A percentile compares a stretch with the other conserved stretches of the same genome.
Evolutionary conservation across 176 grass and related monocot species (phyloP).

Genomic region (Juncus effusus): DNA sequence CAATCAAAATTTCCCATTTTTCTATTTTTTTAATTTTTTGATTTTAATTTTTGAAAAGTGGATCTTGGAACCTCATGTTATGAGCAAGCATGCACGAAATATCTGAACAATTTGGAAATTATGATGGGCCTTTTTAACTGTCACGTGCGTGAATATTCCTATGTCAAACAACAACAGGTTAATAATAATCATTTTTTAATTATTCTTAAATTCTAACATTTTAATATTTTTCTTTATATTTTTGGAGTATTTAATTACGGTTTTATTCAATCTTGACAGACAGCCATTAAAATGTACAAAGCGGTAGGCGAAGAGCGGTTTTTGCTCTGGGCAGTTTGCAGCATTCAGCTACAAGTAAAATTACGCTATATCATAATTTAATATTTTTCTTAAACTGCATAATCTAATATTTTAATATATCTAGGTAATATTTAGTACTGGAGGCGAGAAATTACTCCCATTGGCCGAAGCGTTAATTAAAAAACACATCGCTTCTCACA

Average conservation of each 20-base stretch:
- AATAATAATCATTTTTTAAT: not conserved
- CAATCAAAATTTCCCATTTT: conserved; percentile 18
- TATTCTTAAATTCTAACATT: not conserved
- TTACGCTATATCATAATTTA: not conserved
- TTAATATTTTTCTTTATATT: not conserved
- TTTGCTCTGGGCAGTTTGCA: conserved; percentile 97
- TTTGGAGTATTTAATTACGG: not conserved
- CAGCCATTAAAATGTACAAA: conserved; percentile 99
- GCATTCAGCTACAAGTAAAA: conserved; percentile 81
- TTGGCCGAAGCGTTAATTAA: conserved; percentile 81
- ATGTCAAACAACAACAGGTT: conserved; percentile 98
- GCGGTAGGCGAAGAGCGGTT: conserved; percentile 88
- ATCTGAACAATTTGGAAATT: conserved; percentile 82
- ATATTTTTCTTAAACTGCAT: not conserved
- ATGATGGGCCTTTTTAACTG: conserved; percentile 99
- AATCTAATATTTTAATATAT: conserved; percentile 13
- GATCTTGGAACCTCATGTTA: conserved; percentile 99
- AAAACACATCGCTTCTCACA: conserved; percentile 79
- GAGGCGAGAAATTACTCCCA: conserved; percentile 68
- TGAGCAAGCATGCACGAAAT: conserved; percentile 85
- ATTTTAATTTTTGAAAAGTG: conserved; percentile 36
- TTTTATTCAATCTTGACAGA: conserved; percentile 53
- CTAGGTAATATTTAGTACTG: conserved; percentile 55
- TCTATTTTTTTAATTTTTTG: conserved; percentile 22
- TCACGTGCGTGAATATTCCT: conserved; percentile 84